phyloP scores from a whole-genome alignment of 2,329 filamentous ascomycete genomes.

The Thielaviopsis musarum region DNA sequence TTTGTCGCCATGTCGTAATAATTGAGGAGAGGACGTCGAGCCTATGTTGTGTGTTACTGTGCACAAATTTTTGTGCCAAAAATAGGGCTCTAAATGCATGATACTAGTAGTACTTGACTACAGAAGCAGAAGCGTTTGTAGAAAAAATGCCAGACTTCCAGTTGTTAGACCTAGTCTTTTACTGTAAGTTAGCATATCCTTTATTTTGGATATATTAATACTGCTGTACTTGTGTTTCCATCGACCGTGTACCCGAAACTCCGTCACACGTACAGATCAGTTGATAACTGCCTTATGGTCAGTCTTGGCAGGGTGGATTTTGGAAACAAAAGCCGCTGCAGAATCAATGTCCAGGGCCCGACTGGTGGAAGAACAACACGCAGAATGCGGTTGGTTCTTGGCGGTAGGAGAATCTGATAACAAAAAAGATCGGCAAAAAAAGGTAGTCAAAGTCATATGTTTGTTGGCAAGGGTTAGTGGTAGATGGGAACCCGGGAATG shows the following conservation, averaged over 20 bases:
- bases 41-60: neutral
- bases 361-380: neutral
- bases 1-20: too few relatives aligned
- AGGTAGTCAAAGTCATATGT: too few relatives aligned
- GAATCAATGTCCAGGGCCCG: neutral
- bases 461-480: too few relatives aligned
- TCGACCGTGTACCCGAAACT: too few relatives aligned
- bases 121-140: neutral
- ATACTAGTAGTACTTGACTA: too few relatives aligned
- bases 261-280: too few relatives aligned
- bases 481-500: too few relatives aligned
- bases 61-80: neutral
- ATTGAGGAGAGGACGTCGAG: neutral
- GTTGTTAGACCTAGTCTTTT: too few relatives aligned
- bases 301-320: neutral
- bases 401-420: too few relatives aligned
- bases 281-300: neutral
- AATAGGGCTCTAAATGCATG: neutral
- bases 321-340: neutral
- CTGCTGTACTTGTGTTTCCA: too few relatives aligned
- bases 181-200: neutral
- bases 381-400: too few relatives aligned
- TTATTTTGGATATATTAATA: neutral
- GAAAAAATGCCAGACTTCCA: neutral
- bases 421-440: too few relatives aligned